Evolutionary conservation across 768 basidiomycete species (phyloP).

Genomic region (Tulasnella sp.): DNA sequence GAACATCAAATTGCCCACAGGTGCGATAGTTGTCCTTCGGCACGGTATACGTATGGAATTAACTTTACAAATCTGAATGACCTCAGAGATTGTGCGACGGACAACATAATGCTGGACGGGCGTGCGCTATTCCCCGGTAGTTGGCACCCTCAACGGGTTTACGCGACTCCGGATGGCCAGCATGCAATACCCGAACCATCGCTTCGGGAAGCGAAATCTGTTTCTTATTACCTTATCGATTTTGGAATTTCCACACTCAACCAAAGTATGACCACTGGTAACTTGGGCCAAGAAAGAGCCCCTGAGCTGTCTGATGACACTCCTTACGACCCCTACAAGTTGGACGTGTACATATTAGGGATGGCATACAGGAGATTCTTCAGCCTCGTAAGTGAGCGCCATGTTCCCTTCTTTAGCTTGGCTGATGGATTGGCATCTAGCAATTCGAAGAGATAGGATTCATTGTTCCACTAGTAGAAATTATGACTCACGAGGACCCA

Average conservation of each 20-base stretch:
- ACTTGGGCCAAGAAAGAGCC: constrained; percentile 14
- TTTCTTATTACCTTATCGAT: constrained; percentile 22
- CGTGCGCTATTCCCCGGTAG: constrained; percentile 5
- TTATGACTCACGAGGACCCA: too few species aligned
- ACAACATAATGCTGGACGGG: constrained; percentile 25
- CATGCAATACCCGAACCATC: background rate
- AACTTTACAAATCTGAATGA: background rate
- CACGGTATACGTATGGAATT: background rate
- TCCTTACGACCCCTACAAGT: constrained; percentile 20
- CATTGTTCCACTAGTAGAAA: too few species aligned
- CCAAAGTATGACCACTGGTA: constrained; percentile 8
- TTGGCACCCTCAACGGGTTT: constrained; percentile 15
- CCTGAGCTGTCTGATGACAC: constrained; percentile 12
- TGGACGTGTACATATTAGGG: constrained; percentile 18
- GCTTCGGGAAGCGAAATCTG: background rate
- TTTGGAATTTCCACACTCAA: constrained; percentile 15
- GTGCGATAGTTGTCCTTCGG: background rate
- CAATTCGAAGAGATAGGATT: too few species aligned
- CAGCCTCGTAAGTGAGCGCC: background rate
- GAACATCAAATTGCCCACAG: constrained; percentile 21
- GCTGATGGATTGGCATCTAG: too few species aligned
- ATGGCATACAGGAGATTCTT: background rate
- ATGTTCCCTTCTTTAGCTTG: too few species aligned
- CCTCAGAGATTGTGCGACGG: constrained; percentile 18
- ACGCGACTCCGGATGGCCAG: background rate